These are phyloP conservation scores for Aureobasidium sp. DNA, from an alignment of 2,329 filamentous ascomycete genomes.

Conservation along the genomic window DNA sequence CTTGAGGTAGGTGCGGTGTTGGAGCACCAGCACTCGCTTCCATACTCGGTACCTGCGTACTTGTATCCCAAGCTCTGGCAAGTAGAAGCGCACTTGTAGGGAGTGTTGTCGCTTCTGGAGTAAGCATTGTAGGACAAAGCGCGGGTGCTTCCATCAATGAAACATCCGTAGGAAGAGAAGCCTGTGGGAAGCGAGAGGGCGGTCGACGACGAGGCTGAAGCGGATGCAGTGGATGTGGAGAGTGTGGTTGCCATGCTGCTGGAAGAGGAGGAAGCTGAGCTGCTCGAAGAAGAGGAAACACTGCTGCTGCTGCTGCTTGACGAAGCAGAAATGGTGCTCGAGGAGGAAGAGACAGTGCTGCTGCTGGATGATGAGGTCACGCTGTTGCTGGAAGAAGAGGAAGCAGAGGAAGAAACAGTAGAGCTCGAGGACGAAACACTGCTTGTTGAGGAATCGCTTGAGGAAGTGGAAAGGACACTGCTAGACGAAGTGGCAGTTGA, in stretches of 20 bases:
- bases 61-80: constrained; percentile 26
- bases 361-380: not conserved
- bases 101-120: constrained; percentile 20
- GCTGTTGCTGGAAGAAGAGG: not conserved
- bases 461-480: too few species aligned
- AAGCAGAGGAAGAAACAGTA: not conserved
- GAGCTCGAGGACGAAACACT: not conserved
- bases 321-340: not conserved
- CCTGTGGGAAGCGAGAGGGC: constrained; percentile 15
- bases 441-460: not conserved
- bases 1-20: constrained; percentile 20
- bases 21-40: constrained; percentile 30
- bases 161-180: constrained; percentile 25
- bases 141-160: constrained; percentile 22
- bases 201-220: constrained; percentile 7
- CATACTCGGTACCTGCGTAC: constrained; percentile 36
- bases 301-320: not conserved
- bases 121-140: constrained; percentile 20
- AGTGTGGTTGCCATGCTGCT: constrained; percentile 8
- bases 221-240: constrained; percentile 17
- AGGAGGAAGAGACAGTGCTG: not conserved
- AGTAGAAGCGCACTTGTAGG: constrained; percentile 21
- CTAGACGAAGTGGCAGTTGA: not conserved
- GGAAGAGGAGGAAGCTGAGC: constrained; percentile 3
- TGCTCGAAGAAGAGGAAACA: not conserved